phyloP scores from a whole-genome alignment of 78 protist species.

The Diacronema lutheri region DNA sequence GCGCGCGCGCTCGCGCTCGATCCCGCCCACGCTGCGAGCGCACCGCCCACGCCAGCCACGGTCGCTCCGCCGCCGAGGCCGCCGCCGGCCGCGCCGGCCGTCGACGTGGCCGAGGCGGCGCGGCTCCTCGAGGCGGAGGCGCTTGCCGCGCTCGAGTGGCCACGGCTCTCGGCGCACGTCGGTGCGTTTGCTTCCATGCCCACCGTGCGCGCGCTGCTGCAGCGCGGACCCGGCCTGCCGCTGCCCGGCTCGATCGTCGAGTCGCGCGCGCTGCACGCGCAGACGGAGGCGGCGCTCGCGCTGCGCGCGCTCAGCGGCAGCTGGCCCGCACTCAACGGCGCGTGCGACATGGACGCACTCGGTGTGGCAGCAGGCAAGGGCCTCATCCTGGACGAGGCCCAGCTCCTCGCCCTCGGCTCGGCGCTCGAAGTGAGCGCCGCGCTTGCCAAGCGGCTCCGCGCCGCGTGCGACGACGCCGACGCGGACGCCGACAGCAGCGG shows the following conservation, averaged over 20 bases:
- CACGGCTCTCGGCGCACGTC: conserved; percentile 12
- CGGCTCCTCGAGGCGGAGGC: too few relatives aligned
- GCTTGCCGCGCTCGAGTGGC: too few relatives aligned
- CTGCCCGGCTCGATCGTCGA: not conserved
- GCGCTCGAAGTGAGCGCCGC: not conserved
- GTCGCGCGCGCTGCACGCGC: not conserved
- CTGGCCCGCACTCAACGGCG: not conserved
- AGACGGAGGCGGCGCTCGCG: not conserved
- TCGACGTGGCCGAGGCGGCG: too few relatives aligned
- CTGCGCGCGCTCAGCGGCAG: not conserved
- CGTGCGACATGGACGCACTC: not conserved
- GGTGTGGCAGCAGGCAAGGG: not conserved
- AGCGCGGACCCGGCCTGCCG: not conserved
- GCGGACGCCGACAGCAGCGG: too few relatives aligned
- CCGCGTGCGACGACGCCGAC: too few relatives aligned
- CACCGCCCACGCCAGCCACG: too few relatives aligned
- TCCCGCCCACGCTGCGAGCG: too few relatives aligned
- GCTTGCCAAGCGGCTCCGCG: not conserved
- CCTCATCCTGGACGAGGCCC: not conserved
- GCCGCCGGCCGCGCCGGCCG: too few relatives aligned
- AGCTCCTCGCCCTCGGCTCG: not conserved
- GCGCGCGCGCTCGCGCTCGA: too few relatives aligned
- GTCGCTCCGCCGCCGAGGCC: too few relatives aligned
- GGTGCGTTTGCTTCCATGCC: not conserved
- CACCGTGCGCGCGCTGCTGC: not conserved